Base-by-base conservation (phyloP, 805 yeast genomes). In the Wickerhamiella sorbophila region DNA sequence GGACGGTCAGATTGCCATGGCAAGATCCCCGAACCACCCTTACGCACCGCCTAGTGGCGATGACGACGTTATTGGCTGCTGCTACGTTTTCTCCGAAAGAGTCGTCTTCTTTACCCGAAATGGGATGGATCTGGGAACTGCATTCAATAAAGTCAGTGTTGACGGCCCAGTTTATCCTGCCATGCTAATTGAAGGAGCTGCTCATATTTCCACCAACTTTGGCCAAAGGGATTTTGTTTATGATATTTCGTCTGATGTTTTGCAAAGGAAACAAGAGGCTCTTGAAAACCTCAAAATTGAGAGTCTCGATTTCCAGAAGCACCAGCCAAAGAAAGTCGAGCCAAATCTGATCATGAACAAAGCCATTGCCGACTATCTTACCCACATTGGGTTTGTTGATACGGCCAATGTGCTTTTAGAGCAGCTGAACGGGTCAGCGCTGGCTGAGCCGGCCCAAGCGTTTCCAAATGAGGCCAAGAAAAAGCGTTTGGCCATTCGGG, bases 1-100 rank as follows among this genome's bases (percentile, higher is more conserved):
- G 6, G 29, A 24, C 6, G 29, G 29, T 12, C 12, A 6, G 12
- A 24, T 24, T 12, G 78, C 0, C 54, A 59, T 18, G 59, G 65
- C 12, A 53, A 56, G 26, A 57, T 63, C 19, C 57, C 64, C 39
- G 67, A 65, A 37, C 62, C 64, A 10, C 55, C 63, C 3, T 59
- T 64, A 14, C 63, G 62, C 34, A 62, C 59, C 19, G 67, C 62
- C 39, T 66, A 66, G 1, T 66, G 69, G 33, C 60, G 56, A 24
- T 77, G 70, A 70, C 18, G 95, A 85, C 58, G 65, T 72, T 2
- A 69, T 87, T 47, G 96, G 96, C 0, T 79, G 87, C 58, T 95
- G 95, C 4, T 69, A 85, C 19, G 79, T 86, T 61, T 79, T 73
- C 51, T 64, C 70, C 14, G 72, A 71, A 33, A 69, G 73, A 33